These are phyloP conservation scores for Hydnomerulius pinastri DNA, from an alignment of 768 basidiomycete genomes.

Conservation along the genomic window DNA sequence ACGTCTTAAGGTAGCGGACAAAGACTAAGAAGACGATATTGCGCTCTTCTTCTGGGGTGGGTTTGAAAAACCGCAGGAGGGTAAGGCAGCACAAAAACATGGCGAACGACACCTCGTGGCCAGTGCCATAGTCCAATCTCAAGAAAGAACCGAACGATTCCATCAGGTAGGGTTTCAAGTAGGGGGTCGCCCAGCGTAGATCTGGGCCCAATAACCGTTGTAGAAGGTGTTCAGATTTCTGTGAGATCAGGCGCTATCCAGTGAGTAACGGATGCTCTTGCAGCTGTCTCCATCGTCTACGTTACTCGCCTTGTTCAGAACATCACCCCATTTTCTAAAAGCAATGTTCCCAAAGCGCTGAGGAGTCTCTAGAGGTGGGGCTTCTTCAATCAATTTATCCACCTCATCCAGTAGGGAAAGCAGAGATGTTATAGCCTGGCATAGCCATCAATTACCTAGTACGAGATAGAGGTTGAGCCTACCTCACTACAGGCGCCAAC, in stretches of 20 bases:
- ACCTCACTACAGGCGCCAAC: slow-evolving; percentile 19
- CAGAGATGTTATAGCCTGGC: slow-evolving; percentile 48
- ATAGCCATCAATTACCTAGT: not conserved
- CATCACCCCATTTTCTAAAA: slow-evolving; percentile 81
- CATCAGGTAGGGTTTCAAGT: slow-evolving; percentile 76
- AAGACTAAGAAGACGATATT: slow-evolving; percentile 62
- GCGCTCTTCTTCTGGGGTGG: slow-evolving; percentile 62
- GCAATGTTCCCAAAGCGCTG: slow-evolving; percentile 93
- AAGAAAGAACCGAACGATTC: slow-evolving; percentile 87
- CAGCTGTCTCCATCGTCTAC: not conserved
- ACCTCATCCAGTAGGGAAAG: slow-evolving; percentile 65
- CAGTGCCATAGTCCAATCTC: slow-evolving; percentile 95
- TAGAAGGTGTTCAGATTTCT: slow-evolving; percentile 60
- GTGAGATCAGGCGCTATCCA: not conserved
- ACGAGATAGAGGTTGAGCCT: slow-evolving; percentile 4
- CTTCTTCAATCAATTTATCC: slow-evolving; percentile 75
- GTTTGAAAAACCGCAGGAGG: slow-evolving; percentile 66
- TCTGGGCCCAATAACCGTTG: slow-evolving; percentile 47
- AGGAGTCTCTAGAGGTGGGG: slow-evolving; percentile 70
- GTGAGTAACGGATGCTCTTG: slow-evolving; percentile 3
- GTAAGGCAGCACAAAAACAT: slow-evolving; percentile 74
- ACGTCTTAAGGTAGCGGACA: slow-evolving; percentile 75
- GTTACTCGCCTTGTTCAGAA: slow-evolving; percentile 67
- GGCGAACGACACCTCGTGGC: slow-evolving; percentile 90
- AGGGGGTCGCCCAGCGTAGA: slow-evolving; percentile 50